Base-by-base conservation (phyloP, 306 rosid genomes). In the Quercus berberidifolia region DNA sequence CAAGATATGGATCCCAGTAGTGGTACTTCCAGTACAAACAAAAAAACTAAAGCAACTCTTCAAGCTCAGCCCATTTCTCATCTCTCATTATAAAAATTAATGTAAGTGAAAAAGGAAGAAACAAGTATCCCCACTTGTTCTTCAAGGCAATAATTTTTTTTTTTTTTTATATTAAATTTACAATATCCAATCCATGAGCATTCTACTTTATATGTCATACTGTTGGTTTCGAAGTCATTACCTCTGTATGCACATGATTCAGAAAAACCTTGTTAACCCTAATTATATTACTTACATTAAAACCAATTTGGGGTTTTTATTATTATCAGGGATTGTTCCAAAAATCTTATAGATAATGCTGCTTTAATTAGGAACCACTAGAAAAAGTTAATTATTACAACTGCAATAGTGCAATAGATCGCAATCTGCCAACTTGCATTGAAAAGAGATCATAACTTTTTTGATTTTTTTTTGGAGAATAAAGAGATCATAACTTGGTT, bases 1-100 rank as follows among this genome's bases (percentile, higher is more conserved):
- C 63, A 79, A 83, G 84, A 90, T 84, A 74, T 77, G 73, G 82
- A 84, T 87, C 86, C 28, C 2, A 55, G 71, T 69, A 77, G 79
- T 78, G 78, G 83, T 81, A 79, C 85, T 56, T 23, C 17, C 5
- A 13, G 82, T 76, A 81, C 85, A 81, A 58, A 14, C 3, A 33
- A 72, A 79, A 76, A 67, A 79, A 81, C 52, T 68, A 21, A 17
- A 5, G 38, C 74, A 41, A 4, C 1, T 3, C 72, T 63, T 67
- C 72, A 55, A 26, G 52, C 33, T 51, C 30, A 43, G 35, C 79
- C 79, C 57, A 55, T 80, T 83, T 54, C 69, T 63, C 78, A 71
- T 31, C 76, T 70, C 55, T 60, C 58, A 12, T 43, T 26, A 15
- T 19, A 43, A 15, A 74, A 33, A 57, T 41, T 23, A 25, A 35